Conservation (phyloP, 805 yeast species). For the Kurtzmaniella cleridarum region DNA sequence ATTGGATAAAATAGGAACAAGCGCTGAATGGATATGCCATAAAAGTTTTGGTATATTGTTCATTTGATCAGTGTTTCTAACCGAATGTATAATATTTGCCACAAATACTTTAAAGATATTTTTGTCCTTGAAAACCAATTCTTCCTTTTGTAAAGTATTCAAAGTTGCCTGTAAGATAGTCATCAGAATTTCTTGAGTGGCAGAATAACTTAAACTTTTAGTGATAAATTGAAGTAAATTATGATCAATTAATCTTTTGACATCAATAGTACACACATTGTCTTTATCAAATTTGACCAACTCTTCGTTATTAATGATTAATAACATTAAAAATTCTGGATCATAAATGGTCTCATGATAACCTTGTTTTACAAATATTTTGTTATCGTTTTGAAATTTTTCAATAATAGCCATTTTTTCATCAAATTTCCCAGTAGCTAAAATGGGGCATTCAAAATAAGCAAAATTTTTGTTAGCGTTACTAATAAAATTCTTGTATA, state of each 20-base stretch:
- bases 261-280: conserved; percentile 36
- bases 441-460: background rate
- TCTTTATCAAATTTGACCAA: conserved; percentile 36
- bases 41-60: conserved; percentile 39
- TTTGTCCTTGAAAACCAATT: conserved; percentile 47
- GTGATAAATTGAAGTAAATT: conserved; percentile 48
- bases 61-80: conserved; percentile 12
- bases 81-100: conserved; percentile 39
- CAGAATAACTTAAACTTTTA: conserved; percentile 29
- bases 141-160: conserved; percentile 31
- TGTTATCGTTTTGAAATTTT: conserved; percentile 5
- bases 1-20: conserved; percentile 52
- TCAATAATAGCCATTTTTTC: background rate
- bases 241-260: conserved; percentile 54
- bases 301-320: conserved; percentile 61
- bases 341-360: conserved; percentile 46
- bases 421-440: background rate
- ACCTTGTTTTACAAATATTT: conserved; percentile 12
- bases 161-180: conserved; percentile 42
- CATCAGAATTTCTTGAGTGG: conserved; percentile 31
- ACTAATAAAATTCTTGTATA: conserved; percentile 44
- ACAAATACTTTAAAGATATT: conserved; percentile 50
- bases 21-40: conserved; percentile 49
- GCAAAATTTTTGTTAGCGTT: conserved; percentile 35
- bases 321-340: conserved; percentile 60